Conservation (phyloP, 805 yeast genomes). For the Candida nemodendra region DNA sequence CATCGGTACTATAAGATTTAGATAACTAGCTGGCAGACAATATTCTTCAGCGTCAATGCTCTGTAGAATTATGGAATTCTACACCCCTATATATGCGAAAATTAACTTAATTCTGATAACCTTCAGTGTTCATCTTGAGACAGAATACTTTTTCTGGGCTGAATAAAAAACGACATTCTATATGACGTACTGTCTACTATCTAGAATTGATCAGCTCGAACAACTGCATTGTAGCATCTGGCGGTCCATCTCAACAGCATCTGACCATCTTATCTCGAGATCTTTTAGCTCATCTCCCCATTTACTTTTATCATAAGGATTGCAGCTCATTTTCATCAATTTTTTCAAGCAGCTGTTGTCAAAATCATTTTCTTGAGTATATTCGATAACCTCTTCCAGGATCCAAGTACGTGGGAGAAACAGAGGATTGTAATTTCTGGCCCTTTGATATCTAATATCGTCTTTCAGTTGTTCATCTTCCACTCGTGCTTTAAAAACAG, state of each 20-base stretch:
- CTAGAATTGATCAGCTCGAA: constrained; percentile 45
- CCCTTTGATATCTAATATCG: constrained; percentile 37
- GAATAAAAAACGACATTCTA: constrained; percentile 2
- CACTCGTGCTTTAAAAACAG: constrained; percentile 42
- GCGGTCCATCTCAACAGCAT: constrained; percentile 49
- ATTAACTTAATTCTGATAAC: no score
- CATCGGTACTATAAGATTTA: no score
- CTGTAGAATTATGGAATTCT: no score
- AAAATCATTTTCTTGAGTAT: constrained; percentile 50
- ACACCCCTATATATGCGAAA: no score
- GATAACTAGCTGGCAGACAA: no score
- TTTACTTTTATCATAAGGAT: constrained; percentile 67
- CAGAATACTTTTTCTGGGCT: no score
- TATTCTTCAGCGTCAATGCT: no score
- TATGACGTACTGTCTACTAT: no score
- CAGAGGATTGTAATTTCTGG: constrained; percentile 62
- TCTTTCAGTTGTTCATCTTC: constrained; percentile 36
- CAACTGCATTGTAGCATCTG: constrained; percentile 78
- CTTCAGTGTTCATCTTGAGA: no score
- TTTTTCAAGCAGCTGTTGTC: constrained; percentile 55
- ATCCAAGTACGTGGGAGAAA: constrained; percentile 87
- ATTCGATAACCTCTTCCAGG: constrained; percentile 73
- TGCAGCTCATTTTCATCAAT: constrained; percentile 64
- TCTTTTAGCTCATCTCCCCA: constrained; percentile 71
- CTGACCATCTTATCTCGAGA: constrained; percentile 59